Conservation (phyloP, 371 early-diverging fungal genomes). For the Funneliformis caledonium region DNA sequence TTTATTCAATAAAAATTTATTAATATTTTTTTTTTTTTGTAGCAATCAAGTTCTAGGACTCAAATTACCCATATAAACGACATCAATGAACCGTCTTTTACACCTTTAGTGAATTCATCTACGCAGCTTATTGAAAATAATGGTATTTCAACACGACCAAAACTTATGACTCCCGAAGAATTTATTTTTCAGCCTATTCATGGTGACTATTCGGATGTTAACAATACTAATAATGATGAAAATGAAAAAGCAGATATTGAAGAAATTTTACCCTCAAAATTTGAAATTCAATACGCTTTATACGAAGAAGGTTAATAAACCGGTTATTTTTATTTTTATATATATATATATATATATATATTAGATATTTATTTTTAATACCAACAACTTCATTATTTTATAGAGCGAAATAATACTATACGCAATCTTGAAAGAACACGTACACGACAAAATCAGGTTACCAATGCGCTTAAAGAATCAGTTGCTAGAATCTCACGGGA, state of each 20-base stretch:
- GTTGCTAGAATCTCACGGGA: neutral
- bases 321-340: neutral
- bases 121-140: neutral
- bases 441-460: constrained; percentile 21
- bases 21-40: neutral
- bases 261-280: neutral
- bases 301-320: constrained; percentile 15
- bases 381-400: neutral
- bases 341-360: neutral
- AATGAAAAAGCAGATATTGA: neutral
- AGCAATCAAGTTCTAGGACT: constrained; percentile 7
- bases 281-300: constrained; percentile 15
- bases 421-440: constrained; percentile 26
- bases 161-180: neutral
- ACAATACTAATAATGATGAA: neutral
- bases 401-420: constrained; percentile 22
- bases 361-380: neutral
- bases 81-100: neutral
- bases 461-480: constrained; percentile 24
- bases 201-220: neutral
- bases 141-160: neutral
- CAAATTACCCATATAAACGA: neutral
- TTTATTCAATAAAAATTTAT: no score
- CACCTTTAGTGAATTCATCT: neutral
- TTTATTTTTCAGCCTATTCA: neutral